phyloP scores from a whole-genome alignment of 2,329 filamentous ascomycete species.

The Penicillium italicum region DNA sequence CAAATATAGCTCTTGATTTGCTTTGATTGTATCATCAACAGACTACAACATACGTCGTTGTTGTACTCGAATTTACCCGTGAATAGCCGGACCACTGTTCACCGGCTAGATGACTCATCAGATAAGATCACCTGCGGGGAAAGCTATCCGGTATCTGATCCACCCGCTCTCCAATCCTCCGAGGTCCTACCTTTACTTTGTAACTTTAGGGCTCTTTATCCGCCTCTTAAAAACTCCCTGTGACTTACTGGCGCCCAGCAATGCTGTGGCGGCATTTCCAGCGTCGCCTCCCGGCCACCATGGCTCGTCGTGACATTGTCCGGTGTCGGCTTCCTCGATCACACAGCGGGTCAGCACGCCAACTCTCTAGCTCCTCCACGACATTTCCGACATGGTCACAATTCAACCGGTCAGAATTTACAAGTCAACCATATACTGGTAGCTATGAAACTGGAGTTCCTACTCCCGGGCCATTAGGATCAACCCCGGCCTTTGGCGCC shows the following conservation, averaged over 20 bases:
- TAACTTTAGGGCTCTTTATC: background rate
- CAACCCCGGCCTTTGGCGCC: slow-evolving; percentile 55
- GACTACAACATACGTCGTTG: background rate
- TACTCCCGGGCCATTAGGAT: slow-evolving; percentile 61
- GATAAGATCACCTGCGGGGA: slow-evolving; percentile 27
- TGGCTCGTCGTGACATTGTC: slow-evolving; percentile 20
- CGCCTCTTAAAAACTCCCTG: background rate
- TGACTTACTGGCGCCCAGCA: slow-evolving; percentile 16
- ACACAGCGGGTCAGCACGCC: slow-evolving; percentile 14
- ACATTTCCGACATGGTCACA: slow-evolving; percentile 45
- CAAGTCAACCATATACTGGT: slow-evolving; percentile 59
- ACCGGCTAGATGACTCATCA: slow-evolving; percentile 21
- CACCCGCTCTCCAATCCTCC: slow-evolving; percentile 2
- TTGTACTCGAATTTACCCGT: background rate
- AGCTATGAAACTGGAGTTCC: slow-evolving; percentile 61
- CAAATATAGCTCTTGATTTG: background rate
- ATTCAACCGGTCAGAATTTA: slow-evolving; percentile 61
- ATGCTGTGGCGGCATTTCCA: slow-evolving; percentile 36
- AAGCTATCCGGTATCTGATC: slow-evolving; percentile 27
- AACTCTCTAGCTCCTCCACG: slow-evolving; percentile 32
- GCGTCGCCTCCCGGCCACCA: slow-evolving; percentile 22
- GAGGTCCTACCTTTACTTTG: background rate
- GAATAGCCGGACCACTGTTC: background rate
- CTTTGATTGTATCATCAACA: background rate
- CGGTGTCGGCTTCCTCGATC: slow-evolving; percentile 22